Evolutionary conservation across 225 moss, liverwort and hornwort genomes (phyloP).

Genomic region (Neckera pumila): DNA sequence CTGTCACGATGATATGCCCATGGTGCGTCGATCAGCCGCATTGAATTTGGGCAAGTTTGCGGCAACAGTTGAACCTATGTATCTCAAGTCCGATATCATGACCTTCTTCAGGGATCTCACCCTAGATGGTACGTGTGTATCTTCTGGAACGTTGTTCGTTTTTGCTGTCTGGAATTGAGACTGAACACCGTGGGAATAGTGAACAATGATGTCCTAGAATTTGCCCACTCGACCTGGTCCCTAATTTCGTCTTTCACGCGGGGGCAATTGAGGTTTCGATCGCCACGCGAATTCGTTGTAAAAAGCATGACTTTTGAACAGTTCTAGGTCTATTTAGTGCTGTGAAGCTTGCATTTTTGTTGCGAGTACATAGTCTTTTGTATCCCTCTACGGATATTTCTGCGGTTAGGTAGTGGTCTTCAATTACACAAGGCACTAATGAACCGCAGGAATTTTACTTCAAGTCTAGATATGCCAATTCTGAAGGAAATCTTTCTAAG

Average conservation of each 20-base stretch:
- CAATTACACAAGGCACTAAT: neutral
- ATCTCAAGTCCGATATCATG: conserved; percentile 92
- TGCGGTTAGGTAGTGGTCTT: neutral
- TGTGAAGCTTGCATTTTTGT: neutral
- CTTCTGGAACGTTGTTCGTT: neutral
- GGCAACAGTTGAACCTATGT: conserved; percentile 76
- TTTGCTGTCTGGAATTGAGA: neutral
- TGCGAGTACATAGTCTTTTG: neutral
- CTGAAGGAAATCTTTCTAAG: neutral
- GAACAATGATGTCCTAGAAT: neutral
- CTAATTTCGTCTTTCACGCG: neutral
- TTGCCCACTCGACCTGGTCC: neutral
- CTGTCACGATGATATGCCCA: conserved; percentile 98
- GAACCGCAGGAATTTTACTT: neutral
- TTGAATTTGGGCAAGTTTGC: conserved; percentile 97
- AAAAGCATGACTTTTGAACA: neutral
- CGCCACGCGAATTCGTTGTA: neutral
- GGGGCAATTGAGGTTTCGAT: neutral
- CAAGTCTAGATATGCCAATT: neutral
- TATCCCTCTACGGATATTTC: neutral
- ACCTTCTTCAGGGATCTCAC: conserved; percentile 92
- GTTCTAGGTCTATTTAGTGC: neutral
- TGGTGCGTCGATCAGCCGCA: conserved; percentile 95
- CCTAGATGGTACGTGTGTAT: conserved; percentile 55
- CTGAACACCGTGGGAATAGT: neutral